Evolutionary conservation across 176 grass and related monocot genomes (phyloP).

Genomic region (Eremochloa ophiuroides): DNA sequence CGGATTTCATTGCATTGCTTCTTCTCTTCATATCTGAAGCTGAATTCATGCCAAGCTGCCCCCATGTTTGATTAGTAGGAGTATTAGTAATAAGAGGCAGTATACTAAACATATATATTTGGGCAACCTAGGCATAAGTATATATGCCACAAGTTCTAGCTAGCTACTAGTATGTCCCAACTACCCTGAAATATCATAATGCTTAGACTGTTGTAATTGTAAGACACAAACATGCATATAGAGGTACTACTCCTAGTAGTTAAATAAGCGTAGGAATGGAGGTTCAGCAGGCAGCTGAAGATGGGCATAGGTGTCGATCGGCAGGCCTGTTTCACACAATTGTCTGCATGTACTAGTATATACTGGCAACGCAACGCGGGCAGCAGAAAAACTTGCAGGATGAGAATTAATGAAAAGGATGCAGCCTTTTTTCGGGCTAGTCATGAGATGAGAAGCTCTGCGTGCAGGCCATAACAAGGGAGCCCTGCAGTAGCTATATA

Average conservation of each 20-base stretch:
- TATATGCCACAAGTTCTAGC: constrained; percentile 4
- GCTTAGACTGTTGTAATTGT: constrained; percentile 4
- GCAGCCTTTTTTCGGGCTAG: constrained; percentile 29
- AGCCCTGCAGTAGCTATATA: no score
- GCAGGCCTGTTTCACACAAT: constrained; percentile 12
- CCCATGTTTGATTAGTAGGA: neutral
- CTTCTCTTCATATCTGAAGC: neutral
- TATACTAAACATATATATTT: neutral
- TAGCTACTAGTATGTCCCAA: neutral
- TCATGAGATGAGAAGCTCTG: constrained; percentile 38
- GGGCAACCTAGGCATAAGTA: neutral
- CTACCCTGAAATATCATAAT: constrained; percentile 31
- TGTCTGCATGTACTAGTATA: constrained; percentile 22
- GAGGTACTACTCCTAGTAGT: neutral
- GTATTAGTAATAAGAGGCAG: neutral
- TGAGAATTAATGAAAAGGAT: constrained; percentile 27
- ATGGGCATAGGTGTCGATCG: constrained; percentile 23
- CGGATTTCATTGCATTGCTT: neutral
- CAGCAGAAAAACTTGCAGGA: constrained; percentile 27
- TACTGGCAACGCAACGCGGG: constrained; percentile 9
- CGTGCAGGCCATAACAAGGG: constrained; percentile 12
- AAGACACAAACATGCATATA: constrained; percentile 25
- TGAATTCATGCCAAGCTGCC: neutral
- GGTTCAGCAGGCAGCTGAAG: constrained; percentile 7
- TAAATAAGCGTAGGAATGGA: neutral